A percentile compares a stretch with the other conserved stretches of the same genome.
Evolutionary conservation across 768 basidiomycete species (phyloP).

Genomic region (Podaxis mareebaensis): DNA sequence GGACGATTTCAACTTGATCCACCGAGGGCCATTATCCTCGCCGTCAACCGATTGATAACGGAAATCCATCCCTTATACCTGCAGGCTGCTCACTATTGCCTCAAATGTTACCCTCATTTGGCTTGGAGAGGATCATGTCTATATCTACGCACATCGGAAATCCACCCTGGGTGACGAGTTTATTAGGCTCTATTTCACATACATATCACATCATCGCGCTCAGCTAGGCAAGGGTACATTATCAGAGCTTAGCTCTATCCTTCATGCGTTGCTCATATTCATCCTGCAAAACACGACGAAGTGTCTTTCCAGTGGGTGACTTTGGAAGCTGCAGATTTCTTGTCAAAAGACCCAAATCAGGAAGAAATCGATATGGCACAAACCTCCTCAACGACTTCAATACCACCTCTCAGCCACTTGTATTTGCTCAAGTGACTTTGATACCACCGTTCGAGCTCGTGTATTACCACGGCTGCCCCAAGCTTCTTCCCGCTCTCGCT

Average conservation of each 20-base stretch:
- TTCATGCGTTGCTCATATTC: constrained; percentile 43
- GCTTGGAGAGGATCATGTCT: too few species aligned
- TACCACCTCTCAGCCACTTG: constrained; percentile 75
- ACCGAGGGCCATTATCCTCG: too few species aligned
- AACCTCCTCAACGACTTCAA: constrained; percentile 63
- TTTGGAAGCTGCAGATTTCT: constrained; percentile 59
- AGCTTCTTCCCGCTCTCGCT: constrained; percentile 50
- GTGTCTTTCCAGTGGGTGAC: constrained; percentile 69
- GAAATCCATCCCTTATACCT: too few species aligned
- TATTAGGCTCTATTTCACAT: too few species aligned
- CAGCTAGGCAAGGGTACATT: background rate
- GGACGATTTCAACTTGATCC: too few species aligned
- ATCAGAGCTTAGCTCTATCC: constrained; percentile 29
- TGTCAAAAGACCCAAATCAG: background rate
- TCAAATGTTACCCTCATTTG: too few species aligned
- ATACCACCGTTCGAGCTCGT: constrained; percentile 60
- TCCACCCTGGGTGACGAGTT: too few species aligned
- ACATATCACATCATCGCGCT: too few species aligned
- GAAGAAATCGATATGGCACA: constrained; percentile 22
- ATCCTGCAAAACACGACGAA: constrained; percentile 63
- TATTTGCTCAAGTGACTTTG: constrained; percentile 64
- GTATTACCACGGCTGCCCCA: constrained; percentile 40
- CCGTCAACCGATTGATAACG: too few species aligned
- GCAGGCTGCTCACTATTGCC: too few species aligned
- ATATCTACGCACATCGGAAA: too few species aligned